Evolutionary conservation across 805 yeast genomes (phyloP).

Genomic region (Wickerhamomyces kurtzmanii): DNA sequence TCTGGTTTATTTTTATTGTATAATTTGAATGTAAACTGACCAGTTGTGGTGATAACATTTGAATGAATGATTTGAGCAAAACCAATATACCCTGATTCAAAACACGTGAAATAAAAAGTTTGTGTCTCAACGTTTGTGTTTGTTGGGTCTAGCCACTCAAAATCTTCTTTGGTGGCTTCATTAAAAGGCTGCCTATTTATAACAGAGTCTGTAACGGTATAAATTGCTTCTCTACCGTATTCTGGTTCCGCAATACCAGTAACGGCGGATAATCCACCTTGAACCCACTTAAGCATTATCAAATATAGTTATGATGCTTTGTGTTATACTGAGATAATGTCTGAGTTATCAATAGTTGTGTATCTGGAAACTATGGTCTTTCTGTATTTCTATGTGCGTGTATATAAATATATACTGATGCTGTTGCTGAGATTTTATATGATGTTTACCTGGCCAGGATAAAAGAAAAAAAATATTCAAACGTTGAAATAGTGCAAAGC

Average conservation of each 20-base stretch:
- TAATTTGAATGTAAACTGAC: slow-evolving; percentile 88
- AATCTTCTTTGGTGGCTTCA: slow-evolving; percentile 54
- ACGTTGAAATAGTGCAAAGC: too few relatives aligned
- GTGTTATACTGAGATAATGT: too few relatives aligned
- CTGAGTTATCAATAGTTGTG: too few relatives aligned
- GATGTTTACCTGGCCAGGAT: too few relatives aligned
- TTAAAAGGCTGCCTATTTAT: slow-evolving; percentile 48
- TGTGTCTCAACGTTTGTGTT: slow-evolving; percentile 93
- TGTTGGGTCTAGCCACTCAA: slow-evolving; percentile 63
- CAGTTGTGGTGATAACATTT: slow-evolving; percentile 75
- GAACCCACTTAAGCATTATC: slow-evolving; percentile 71
- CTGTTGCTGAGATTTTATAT: too few relatives aligned
- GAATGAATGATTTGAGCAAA: slow-evolving; percentile 95
- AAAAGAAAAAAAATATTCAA: too few relatives aligned
- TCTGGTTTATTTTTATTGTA: slow-evolving; percentile 44
- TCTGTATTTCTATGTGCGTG: too few relatives aligned
- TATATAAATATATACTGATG: too few relatives aligned
- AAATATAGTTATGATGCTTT: too few relatives aligned
- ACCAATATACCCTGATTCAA: slow-evolving; percentile 57
- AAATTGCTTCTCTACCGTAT: slow-evolving; percentile 88
- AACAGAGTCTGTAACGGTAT: slow-evolving; percentile 62
- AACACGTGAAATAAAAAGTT: slow-evolving; percentile 74
- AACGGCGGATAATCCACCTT: slow-evolving; percentile 81
- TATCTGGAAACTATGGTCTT: too few relatives aligned
- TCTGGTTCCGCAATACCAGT: slow-evolving; percentile 98